Evolutionary conservation across 352 stramenopile species (phyloP).

Genomic region (Phytophthora citrophthora): DNA sequence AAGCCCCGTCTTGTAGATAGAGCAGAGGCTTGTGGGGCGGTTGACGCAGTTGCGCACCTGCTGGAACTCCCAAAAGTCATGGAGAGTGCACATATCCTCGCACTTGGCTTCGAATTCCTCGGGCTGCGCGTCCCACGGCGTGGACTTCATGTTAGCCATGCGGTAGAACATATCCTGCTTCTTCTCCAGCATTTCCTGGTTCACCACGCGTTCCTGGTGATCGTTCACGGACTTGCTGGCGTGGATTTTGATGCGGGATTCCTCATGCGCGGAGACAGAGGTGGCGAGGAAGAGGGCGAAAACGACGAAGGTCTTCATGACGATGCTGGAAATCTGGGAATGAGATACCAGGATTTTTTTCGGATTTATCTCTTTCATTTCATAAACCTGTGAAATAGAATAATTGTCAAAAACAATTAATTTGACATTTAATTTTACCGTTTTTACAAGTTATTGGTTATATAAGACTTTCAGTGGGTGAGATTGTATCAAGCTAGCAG

Average conservation of each 20-base stretch:
- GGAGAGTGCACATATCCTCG: conserved; percentile 61
- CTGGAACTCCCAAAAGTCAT: conserved; percentile 68
- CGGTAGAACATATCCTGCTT: conserved; percentile 52
- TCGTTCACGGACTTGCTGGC: conserved; percentile 13
- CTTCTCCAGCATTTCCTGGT: conserved; percentile 32
- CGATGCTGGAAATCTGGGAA: conserved; percentile 7
- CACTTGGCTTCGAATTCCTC: conserved; percentile 59
- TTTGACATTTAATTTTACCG: too few relatives aligned
- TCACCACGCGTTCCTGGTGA: conserved; percentile 28
- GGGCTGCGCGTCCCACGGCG: conserved; percentile 66
- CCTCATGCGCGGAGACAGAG: conserved; percentile 8
- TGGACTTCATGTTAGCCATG: conserved; percentile 63
- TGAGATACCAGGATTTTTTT: background rate
- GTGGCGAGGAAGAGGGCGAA: conserved; percentile 21
- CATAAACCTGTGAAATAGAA: background rate
- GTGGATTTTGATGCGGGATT: conserved; percentile 24
- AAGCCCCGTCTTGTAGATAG: conserved; percentile 59
- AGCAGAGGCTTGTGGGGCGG: conserved; percentile 59
- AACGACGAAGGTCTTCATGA: conserved; percentile 33
- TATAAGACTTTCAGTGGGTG: too few relatives aligned
- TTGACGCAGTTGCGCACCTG: conserved; percentile 65
- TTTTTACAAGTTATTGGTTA: too few relatives aligned
- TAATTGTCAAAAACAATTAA: too few relatives aligned
- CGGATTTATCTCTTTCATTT: too few relatives aligned
- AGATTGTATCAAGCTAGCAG: too few relatives aligned